Percentiles rank a stretch among this genome's conserved stretches.
Evolutionary conservation across 228 moss, liverwort and hornwort genomes (phyloP).

Genomic region (Sphagnum fallax): DNA sequence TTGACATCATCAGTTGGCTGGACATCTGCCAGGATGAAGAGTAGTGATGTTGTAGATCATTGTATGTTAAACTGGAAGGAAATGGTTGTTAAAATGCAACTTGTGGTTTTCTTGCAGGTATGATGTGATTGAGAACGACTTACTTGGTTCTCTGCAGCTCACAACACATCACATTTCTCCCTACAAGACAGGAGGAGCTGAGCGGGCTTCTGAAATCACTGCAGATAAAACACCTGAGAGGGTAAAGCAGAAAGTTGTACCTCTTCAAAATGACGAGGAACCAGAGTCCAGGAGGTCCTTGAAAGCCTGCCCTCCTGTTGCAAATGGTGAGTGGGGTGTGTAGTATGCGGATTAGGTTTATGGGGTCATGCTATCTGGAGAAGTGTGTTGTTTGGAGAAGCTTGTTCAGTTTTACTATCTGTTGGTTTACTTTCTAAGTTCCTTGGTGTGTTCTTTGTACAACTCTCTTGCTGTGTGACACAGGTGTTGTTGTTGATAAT

Average conservation of each 20-base stretch:
- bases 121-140: conserved; percentile 95
- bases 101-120: conserved; percentile 49
- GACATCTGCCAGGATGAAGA: too few species aligned
- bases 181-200: conserved; percentile 88
- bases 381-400: too few species aligned
- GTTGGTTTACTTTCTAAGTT: neutral
- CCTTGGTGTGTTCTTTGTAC: neutral
- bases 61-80: too few species aligned
- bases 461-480: neutral
- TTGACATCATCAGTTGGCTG: too few species aligned
- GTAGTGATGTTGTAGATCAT: too few species aligned
- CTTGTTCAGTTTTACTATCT: neutral
- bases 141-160: conserved; percentile 93
- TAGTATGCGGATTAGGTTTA: too few species aligned
- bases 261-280: conserved; percentile 36
- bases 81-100: too few species aligned
- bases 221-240: conserved; percentile 48
- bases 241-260: conserved; percentile 25
- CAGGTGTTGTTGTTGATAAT: neutral
- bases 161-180: conserved; percentile 97
- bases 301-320: conserved; percentile 62
- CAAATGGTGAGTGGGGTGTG: conserved; percentile 44
- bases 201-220: conserved; percentile 86
- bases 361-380: too few species aligned
- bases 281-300: conserved; percentile 64